Base-by-base conservation (phyloP, 75 land plant genomes). In the Sequoiadendron giganteum region DNA sequence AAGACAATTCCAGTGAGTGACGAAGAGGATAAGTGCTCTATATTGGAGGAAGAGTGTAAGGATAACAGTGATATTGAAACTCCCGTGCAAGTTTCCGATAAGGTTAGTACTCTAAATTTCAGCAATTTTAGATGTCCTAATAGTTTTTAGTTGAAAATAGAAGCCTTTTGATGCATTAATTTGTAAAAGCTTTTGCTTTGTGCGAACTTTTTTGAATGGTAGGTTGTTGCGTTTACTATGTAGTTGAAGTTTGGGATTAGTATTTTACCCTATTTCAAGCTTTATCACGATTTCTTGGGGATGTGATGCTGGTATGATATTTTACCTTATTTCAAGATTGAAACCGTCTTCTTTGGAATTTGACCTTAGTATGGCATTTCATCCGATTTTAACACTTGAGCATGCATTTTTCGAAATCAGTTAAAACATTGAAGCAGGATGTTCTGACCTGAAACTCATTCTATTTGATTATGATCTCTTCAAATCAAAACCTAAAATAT, bases 1-100 rank as follows among this genome's bases (percentile, higher is more conserved):
- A 89, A 83, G 80, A 93, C 94, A 55, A 94, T 93, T 83, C 87
- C 91, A 30, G 16, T 93, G 52, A 87, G 85, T 34, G 93, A 91
- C 40, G 61, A 54, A 8, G 88, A 84, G 54, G 54, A 68, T 42
- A 30, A 34, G n/a, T 85, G 18, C 52, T 83, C 85, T 8, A 48
- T 49, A 2, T 18, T 58, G 61, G 32, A 55, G 47, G 6, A 38
- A 19, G 86, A 84, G 81, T 36, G 77, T 8, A 25, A 81, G 43
- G 89, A 84, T n/a, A 68, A 21, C n/a, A 47, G 47, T 82, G 43
- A 10, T 47, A n/a, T 8, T 28, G 52, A 47, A 82, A 11, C 84
- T 47, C 48, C 84, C n/a, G 84, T 30, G 11, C 84, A 47, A 25
- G 52, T n/a, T 47, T 47, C 52, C 10, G 52, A 82, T 47, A 82